These are phyloP conservation scores for Cicer cuneatum DNA, from an alignment of 306 rosid species.

Conservation along the genomic window DNA sequence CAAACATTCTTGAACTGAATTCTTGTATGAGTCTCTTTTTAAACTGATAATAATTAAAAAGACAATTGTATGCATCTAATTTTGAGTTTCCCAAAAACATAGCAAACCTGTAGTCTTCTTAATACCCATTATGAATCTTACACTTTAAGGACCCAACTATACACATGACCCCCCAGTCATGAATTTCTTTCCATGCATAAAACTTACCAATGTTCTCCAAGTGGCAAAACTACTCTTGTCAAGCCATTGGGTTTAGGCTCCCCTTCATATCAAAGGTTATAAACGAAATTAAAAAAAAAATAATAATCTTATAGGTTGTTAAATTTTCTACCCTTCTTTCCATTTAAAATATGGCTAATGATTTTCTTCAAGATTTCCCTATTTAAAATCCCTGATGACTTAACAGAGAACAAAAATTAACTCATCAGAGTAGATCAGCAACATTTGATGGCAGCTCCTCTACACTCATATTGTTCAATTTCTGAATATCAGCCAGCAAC, in stretches of 20 bases:
- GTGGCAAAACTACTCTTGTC: too few relatives aligned
- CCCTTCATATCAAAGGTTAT: too few relatives aligned
- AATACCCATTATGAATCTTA: not conserved
- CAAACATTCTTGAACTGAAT: not conserved
- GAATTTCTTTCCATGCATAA: not conserved
- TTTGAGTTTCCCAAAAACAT: not conserved
- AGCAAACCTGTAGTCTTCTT: not conserved
- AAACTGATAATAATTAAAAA: not conserved
- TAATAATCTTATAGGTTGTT: too few relatives aligned
- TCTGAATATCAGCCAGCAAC: slow-evolving; percentile 84
- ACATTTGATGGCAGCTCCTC: slow-evolving; percentile 94
- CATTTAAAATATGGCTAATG: too few relatives aligned
- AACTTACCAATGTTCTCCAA: too few relatives aligned
- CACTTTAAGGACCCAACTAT: not conserved
- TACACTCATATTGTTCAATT: slow-evolving; percentile 75
- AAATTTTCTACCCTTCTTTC: too few relatives aligned
- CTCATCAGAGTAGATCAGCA: slow-evolving; percentile 77
- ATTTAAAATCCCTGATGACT: slow-evolving; percentile 44
- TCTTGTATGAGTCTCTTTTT: not conserved
- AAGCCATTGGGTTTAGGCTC: too few relatives aligned
- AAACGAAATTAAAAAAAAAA: too few relatives aligned
- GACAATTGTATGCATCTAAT: not conserved
- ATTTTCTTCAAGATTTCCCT: too few relatives aligned
- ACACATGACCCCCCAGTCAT: not conserved
- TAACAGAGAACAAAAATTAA: slow-evolving; percentile 48